Conservation (phyloP, 768 basidiomycete genomes). For the Scleroderma bovista region DNA sequence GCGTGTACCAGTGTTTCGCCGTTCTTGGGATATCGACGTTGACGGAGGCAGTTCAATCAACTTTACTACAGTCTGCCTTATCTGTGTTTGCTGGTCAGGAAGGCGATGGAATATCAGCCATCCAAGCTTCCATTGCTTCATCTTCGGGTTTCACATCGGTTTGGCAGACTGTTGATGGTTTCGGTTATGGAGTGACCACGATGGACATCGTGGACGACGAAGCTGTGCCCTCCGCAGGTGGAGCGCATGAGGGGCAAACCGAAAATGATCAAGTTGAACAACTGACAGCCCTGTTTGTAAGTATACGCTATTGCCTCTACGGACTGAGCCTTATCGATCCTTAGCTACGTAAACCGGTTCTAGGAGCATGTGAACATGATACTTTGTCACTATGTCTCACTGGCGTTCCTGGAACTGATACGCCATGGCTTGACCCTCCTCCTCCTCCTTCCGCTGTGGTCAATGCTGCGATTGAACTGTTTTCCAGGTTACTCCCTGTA, state of each 20-base stretch:
- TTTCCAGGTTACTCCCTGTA: constrained; percentile 68
- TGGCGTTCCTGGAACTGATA: constrained; percentile 39
- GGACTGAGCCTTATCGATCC: background rate
- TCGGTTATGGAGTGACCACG: constrained; percentile 86
- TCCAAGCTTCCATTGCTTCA: constrained; percentile 89
- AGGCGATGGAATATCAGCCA: constrained; percentile 70
- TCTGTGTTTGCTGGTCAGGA: constrained; percentile 84
- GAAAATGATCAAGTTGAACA: constrained; percentile 80
- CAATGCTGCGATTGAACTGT: constrained; percentile 85
- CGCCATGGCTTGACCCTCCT: constrained; percentile 52
- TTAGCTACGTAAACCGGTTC: constrained; percentile 58
- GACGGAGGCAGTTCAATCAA: constrained; percentile 76
- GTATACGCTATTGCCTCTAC: constrained; percentile 13
- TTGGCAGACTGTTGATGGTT: constrained; percentile 86
- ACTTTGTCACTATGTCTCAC: constrained; percentile 62
- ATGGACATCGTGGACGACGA: constrained; percentile 48
- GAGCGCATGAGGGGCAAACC: constrained; percentile 34
- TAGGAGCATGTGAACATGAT: constrained; percentile 85
- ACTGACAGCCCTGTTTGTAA: constrained; percentile 71
- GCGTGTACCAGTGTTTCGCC: constrained; percentile 87
- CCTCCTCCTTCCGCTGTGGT: constrained; percentile 80
- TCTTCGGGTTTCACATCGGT: constrained; percentile 82
- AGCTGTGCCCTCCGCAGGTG: constrained; percentile 19
- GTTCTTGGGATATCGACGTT: constrained; percentile 74
- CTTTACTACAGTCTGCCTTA: constrained; percentile 75